phyloP scores from a whole-genome alignment of 2,329 filamentous ascomycete species.

The Alternaria conjuncta region DNA sequence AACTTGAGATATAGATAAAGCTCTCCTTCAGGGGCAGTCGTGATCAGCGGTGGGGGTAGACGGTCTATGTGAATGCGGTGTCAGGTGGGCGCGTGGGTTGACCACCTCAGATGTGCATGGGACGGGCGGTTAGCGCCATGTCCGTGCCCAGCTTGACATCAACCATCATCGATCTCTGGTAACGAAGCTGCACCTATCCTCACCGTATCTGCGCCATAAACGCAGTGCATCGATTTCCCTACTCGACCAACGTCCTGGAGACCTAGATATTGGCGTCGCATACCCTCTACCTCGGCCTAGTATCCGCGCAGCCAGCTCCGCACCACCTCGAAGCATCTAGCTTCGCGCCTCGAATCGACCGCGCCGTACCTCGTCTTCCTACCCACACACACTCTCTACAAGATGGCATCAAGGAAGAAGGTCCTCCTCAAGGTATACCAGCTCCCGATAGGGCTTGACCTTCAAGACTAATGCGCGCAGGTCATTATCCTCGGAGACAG shows the following conservation, averaged over 20 bases:
- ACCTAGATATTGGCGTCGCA: background rate
- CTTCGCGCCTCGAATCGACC: constrained; percentile 11
- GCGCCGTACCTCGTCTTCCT: constrained; percentile 5
- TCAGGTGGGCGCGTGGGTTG: constrained; percentile 8
- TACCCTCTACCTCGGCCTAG: background rate
- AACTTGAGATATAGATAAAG: background rate
- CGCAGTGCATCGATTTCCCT: background rate
- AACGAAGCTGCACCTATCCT: constrained; percentile 9
- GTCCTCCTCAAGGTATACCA: constrained; percentile 79
- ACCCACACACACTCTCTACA: constrained; percentile 13
- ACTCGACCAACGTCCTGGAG: background rate
- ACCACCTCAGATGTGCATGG: constrained; percentile 4
- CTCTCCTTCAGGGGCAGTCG: background rate
- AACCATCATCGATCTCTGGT: constrained; percentile 13
- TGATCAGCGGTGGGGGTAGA: background rate
- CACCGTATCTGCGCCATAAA: constrained; percentile 8
- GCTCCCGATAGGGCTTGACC: background rate
- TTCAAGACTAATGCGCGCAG: constrained; percentile 56
- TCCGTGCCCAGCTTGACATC: constrained; percentile 12
- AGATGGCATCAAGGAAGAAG: constrained; percentile 69
- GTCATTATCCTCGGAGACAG: constrained; percentile 99
- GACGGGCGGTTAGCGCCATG: constrained; percentile 5
- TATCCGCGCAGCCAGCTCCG: constrained; percentile 1
- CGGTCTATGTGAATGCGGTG: background rate
- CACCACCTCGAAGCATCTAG: constrained; percentile 7